Base-by-base conservation (phyloP, 2,329 filamentous ascomycete genomes). In the Trichoderma guizhouense region DNA sequence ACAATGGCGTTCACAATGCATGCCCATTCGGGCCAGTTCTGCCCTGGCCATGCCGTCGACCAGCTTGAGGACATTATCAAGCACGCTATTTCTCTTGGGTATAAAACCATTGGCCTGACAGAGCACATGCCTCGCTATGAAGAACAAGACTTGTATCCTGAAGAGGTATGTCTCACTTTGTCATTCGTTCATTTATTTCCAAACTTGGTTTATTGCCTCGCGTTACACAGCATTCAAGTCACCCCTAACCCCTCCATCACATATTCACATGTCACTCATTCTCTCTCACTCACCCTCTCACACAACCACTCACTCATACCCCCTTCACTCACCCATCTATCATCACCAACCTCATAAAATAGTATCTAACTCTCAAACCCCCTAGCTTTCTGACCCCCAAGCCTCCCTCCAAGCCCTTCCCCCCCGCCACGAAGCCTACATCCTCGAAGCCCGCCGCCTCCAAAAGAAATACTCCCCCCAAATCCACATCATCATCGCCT, bases 11-110 rank as follows among this genome's bases (percentile, higher is more conserved):
- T 97, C 84, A 97, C 96, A 5, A 97, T 98, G 86, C 96, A 99
- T 83, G 97, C 94, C 79, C 96, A 99, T 84, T 98, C 96, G 47
- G 96, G 96, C 74, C 93, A 99, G 81, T 99, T 99, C 85, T 99
- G 96, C 84, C 91, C 91, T 11, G 90, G 92, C 76, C 96, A 99
- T 84, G 96, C 96, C 65, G 90, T 92, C 79, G 90, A 97, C 80
- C 87, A 90, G 24, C 88, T 99, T 11, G 95, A 98, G 81, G 91
- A 94, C 75, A 89, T 98, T 63, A 85, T 98, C 76, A 88, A 91
- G 78, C 88, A 90, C 14, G 95, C 95, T 75, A 93, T 98, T 76
- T 82, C 86, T 62, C 87, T 92, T 73, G 91, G 92, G 57, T 96
- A 97, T 87, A 89, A 90, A 74, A 92, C 92, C 24, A 94, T 98